Conservation (phyloP, 2,329 filamentous ascomycete genomes). For the Polytolypa hystricis region DNA sequence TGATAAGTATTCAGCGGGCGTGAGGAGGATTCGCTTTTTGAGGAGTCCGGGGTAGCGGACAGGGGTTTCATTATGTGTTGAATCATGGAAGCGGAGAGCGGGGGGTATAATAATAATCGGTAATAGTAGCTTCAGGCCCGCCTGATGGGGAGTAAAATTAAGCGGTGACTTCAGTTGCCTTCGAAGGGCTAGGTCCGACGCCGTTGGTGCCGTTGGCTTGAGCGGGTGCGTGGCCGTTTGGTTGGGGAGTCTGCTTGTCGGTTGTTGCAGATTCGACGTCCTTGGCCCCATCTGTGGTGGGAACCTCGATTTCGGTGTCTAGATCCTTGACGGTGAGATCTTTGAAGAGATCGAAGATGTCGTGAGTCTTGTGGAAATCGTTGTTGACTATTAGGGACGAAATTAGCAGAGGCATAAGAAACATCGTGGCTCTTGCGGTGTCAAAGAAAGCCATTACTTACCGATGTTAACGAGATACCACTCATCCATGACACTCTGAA, state of each 20-base stretch:
- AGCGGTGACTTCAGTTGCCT: not conserved
- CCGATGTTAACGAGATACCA: slow-evolving; percentile 96
- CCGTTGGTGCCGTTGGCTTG: slow-evolving; percentile 1
- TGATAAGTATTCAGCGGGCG: too few relatives aligned
- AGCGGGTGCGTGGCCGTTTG: slow-evolving; percentile 4
- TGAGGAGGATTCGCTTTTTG: too few relatives aligned
- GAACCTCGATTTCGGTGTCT: slow-evolving; percentile 19
- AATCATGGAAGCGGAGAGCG: too few relatives aligned
- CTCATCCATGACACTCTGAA: slow-evolving; percentile 72
- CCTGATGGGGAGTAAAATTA: not conserved
- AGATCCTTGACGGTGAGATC: slow-evolving; percentile 45
- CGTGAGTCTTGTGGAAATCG: slow-evolving; percentile 77
- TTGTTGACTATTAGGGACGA: slow-evolving; percentile 64
- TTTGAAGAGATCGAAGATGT: slow-evolving; percentile 78
- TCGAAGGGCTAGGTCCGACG: not conserved
- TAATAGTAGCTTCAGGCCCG: too few relatives aligned
- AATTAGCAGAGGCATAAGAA: not conserved
- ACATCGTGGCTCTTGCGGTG: not conserved
- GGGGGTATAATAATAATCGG: too few relatives aligned
- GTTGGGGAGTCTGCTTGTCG: not conserved
- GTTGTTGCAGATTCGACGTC: too few relatives aligned
- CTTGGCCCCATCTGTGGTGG: not conserved
- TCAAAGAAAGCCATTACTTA: slow-evolving; percentile 35
- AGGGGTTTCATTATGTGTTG: too few relatives aligned
- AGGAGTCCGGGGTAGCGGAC: too few relatives aligned